phyloP scores from a whole-genome alignment of 441 rosid species.

The Jatropha podagrica region DNA sequence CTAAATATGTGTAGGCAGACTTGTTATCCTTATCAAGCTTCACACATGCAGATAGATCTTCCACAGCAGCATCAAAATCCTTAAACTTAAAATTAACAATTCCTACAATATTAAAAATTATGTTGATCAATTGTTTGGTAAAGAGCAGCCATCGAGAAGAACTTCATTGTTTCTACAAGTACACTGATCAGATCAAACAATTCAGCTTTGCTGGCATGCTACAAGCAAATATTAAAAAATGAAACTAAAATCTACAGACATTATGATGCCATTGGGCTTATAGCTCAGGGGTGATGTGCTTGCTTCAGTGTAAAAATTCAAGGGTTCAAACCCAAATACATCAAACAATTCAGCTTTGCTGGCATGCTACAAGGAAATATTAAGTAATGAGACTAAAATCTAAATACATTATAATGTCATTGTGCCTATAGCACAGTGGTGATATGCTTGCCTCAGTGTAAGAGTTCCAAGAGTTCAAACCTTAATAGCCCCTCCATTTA shows the following conservation, averaged over 20 bases:
- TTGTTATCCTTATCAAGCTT: conserved; percentile 83
- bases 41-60: conserved; percentile 84
- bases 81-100: conserved; percentile 91
- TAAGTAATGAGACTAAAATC: conserved; percentile 6
- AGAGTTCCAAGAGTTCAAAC: no score
- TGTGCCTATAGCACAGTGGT: not conserved
- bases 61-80: conserved; percentile 85
- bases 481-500: not conserved
- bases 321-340: not conserved
- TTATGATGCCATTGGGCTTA: not conserved
- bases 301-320: no score
- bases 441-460: no score
- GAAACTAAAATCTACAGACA: not conserved
- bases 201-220: not conserved
- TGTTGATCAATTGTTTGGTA: conserved; percentile 12
- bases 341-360: not conserved
- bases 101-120: conserved; percentile 55
- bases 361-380: not conserved
- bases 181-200: not conserved
- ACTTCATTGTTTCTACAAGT: not conserved
- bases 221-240: conserved; percentile 1
- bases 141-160: not conserved
- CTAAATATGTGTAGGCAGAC: conserved; percentile 94
- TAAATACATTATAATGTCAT: not conserved
- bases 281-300: not conserved